phyloP scores from a whole-genome alignment of 345 rosid species.

The Arabidopsis arenosa region DNA sequence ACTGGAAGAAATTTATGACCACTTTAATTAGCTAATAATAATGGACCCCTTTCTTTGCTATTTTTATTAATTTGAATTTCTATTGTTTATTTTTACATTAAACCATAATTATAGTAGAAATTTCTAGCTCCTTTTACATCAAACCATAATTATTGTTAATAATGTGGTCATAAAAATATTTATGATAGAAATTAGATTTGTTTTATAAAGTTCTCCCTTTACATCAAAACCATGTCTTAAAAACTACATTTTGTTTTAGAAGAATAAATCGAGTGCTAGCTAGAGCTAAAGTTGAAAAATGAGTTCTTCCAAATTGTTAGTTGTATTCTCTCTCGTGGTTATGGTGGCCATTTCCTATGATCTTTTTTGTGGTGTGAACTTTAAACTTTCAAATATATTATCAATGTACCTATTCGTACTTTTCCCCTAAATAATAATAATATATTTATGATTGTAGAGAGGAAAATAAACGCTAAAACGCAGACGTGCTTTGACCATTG shows the following conservation, averaged over 20 bases:
- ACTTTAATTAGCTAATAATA: background rate
- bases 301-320: constrained; percentile 10
- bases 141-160: background rate
- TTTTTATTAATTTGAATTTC: background rate
- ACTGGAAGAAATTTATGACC: background rate
- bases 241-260: background rate
- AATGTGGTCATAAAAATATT: background rate
- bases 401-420: background rate
- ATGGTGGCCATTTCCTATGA: constrained; percentile 11
- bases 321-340: background rate
- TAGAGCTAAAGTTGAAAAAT: background rate
- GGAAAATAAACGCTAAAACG: background rate
- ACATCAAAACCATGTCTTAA: background rate
- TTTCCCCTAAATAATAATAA: background rate
- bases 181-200: background rate
- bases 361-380: constrained; percentile 13
- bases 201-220: background rate
- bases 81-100: background rate
- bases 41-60: background rate
- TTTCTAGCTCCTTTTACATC: background rate
- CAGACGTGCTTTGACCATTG: constrained; percentile 9
- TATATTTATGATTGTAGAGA: background rate
- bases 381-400: background rate
- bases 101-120: background rate
- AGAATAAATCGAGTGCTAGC: background rate